These are phyloP conservation scores for Urostyla sp. DNA, from an alignment of 73 alveolate genomes.

Conservation along the genomic window DNA sequence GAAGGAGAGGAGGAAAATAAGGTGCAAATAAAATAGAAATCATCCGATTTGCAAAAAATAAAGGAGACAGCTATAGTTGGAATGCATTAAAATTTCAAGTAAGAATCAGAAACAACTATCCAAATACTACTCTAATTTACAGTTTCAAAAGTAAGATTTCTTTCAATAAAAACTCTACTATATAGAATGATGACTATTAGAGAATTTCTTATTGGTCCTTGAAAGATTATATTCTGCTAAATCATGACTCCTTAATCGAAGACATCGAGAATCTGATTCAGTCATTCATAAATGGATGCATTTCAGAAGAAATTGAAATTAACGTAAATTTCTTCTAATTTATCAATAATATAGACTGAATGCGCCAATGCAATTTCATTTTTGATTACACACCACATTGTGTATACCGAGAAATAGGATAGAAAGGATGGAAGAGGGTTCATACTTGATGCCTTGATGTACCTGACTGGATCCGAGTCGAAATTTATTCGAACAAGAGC, in stretches of 20 bases:
- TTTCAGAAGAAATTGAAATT: conserved; percentile 46
- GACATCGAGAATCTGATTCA: conserved; percentile 61
- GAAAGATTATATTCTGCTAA: conserved; percentile 68
- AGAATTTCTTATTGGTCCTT: conserved; percentile 66
- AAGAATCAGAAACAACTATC: conserved; percentile 53
- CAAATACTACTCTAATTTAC: conserved; percentile 56
- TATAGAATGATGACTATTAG: conserved; percentile 31
- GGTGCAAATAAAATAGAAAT: neutral
- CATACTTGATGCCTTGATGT: conserved; percentile 71
- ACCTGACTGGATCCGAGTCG: conserved; percentile 55
- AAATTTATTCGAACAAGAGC: conserved; percentile 70
- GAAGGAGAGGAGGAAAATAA: conserved; percentile 3
- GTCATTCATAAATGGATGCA: conserved; percentile 63
- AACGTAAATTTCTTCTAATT: neutral
- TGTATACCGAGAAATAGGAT: conserved; percentile 44
- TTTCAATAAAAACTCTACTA: neutral
- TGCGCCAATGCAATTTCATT: conserved; percentile 72
- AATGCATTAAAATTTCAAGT: conserved; percentile 59
- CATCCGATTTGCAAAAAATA: conserved; percentile 50
- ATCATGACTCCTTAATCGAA: conserved; percentile 41
- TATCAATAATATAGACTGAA: conserved; percentile 36
- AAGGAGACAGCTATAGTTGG: conserved; percentile 73
- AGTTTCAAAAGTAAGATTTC: conserved; percentile 44
- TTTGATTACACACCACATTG: conserved; percentile 70
- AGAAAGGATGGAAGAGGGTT: conserved; percentile 17